phyloP scores from a whole-genome alignment of 192 early-diverging fungal species.

The Gigaspora rosea region DNA sequence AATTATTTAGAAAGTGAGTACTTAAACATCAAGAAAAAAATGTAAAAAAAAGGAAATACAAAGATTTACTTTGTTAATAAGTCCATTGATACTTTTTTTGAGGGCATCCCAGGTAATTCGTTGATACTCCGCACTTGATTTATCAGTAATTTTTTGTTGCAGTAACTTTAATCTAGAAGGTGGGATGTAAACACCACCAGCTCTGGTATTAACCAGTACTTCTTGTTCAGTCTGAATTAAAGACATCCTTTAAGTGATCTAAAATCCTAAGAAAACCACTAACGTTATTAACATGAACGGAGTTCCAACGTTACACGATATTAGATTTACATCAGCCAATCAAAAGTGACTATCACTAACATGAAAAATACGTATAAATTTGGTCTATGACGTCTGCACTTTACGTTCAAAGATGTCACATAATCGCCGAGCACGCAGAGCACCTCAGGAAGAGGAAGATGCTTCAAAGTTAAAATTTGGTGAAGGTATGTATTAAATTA shows the following conservation, averaged over 20 bases:
- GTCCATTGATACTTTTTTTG: constrained; percentile 93
- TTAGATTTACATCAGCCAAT: too few relatives aligned
- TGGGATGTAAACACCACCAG: constrained; percentile 83
- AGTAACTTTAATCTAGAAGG: constrained; percentile 77
- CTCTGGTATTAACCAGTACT: constrained; percentile 42
- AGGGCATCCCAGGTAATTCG: constrained; percentile 92
- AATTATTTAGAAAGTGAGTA: background rate
- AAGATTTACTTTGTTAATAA: constrained; percentile 79
- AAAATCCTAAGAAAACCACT: too few relatives aligned
- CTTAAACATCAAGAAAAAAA: background rate
- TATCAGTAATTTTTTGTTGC: constrained; percentile 72
- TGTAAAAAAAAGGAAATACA: background rate
- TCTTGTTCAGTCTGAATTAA: constrained; percentile 4
- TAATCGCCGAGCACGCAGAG: constrained; percentile 9
- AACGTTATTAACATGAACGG: too few relatives aligned
- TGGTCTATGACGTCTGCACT: background rate
- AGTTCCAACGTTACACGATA: too few relatives aligned
- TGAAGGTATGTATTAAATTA: constrained; percentile 17
- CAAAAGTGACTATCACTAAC: too few relatives aligned
- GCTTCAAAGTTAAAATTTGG: constrained; percentile 29
- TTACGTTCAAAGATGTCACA: constrained; percentile 13
- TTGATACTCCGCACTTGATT: constrained; percentile 70
- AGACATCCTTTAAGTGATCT: background rate
- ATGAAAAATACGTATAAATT: too few relatives aligned
- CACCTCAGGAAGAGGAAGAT: constrained; percentile 28